Conservation (phyloP, 2,329 filamentous ascomycete species). For the Trichophyton mentagrophytes region DNA sequence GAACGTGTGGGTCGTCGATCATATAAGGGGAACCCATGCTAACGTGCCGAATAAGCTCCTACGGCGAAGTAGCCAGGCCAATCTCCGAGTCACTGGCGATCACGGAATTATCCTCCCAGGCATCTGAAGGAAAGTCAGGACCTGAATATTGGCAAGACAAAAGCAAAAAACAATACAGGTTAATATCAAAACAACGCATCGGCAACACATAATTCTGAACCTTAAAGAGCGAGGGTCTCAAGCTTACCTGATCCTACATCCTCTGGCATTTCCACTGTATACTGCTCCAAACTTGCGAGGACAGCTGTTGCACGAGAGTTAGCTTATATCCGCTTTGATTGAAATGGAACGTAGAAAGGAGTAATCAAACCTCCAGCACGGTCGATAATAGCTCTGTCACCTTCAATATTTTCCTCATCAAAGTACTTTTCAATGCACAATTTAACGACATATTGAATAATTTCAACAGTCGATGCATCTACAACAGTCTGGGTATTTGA, state of each 20-base stretch:
- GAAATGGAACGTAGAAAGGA: too few species aligned
- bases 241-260: conserved; percentile 29
- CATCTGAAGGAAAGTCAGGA: conserved; percentile 31
- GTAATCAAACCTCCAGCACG: conserved; percentile 25
- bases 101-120: conserved; percentile 32
- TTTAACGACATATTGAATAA: conserved; percentile 26
- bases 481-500: conserved; percentile 16
- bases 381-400: conserved; percentile 23
- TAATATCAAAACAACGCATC: conserved; percentile 9
- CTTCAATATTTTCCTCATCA: conserved; percentile 20
- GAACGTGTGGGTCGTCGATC: background rate
- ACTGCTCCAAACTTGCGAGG: conserved; percentile 23
- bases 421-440: conserved; percentile 30
- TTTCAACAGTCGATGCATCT: conserved; percentile 26
- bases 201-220: conserved; percentile 9
- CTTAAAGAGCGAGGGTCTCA: background rate
- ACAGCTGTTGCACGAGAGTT: conserved; percentile 18
- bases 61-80: conserved; percentile 26
- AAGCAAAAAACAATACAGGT: conserved; percentile 5
- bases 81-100: conserved; percentile 32
- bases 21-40: background rate
- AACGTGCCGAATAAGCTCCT: background rate
- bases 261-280: conserved; percentile 27
- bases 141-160: conserved; percentile 21
- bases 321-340: too few species aligned